Evolutionary conservation across 768 basidiomycete species (phyloP), one percentile per base, ranked within the genome.

Genomic region (Imleria badia): DNA sequence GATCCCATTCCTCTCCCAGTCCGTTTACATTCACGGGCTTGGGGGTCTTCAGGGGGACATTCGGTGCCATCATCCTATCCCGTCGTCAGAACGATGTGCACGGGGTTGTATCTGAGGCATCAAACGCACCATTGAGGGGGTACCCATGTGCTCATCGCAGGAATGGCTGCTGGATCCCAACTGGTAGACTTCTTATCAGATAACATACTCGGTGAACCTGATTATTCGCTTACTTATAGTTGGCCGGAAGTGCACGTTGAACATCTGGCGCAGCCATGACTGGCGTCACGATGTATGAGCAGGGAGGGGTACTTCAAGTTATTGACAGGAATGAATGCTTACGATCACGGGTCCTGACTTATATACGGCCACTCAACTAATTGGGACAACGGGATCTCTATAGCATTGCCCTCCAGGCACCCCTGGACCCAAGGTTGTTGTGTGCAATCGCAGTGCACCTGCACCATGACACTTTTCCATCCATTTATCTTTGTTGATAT

Each of bases 1-100:
- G 38, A 53, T 67, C 56, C 66, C 66, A 67, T 9, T 48, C 12
- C 34, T 69, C 66, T 44, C 67, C 67, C 2, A 67, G 31, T 4
- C 66, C 66, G 19, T 67, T 67, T 2, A 50, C 43, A 17, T 50
- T 45, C 6, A 14, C 34, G 17, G 36, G 35, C 12, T 56, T 39
- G 7, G 23, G 20, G 1, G 44, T 43, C 48, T 55, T 50, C 15
- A 23, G 19, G 0, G 60, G 42, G 34, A 38, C 19, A 39, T 60
- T 19, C 17, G 52, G 45, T 19, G 58, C 58, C 52, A 59, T 39
- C 60, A 68, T 68, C 67, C 66, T 69, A 33, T 17, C 10, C n/a
- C 20, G 2, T 0, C 6, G 23, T 58, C 23, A 44, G 7, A 3
- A 22, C 36, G 3, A 31, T 3, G 6, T 12, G 31, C 26, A 48